phyloP scores from a whole-genome alignment of 768 basidiomycete species.

The Mycena latifolia region DNA sequence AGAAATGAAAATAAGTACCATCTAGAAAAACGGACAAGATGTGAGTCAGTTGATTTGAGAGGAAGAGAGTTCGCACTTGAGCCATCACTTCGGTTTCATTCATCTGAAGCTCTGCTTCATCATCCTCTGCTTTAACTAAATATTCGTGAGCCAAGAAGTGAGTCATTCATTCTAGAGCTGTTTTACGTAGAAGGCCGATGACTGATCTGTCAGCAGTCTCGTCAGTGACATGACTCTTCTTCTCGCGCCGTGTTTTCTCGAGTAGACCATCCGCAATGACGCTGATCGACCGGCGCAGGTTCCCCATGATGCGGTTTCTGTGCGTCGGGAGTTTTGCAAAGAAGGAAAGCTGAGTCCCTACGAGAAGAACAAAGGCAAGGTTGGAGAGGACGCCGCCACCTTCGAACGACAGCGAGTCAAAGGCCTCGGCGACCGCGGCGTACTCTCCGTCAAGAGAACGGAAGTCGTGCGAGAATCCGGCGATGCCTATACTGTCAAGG shows the following conservation, averaged over 20 bases:
- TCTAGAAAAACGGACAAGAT: background rate
- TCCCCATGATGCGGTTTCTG: conserved; percentile 20
- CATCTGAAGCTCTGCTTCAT: conserved; percentile 37
- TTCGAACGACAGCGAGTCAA: conserved; percentile 41
- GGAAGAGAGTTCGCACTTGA: conserved; percentile 39
- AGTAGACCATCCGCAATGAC: conserved; percentile 34
- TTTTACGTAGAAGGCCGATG: conserved; percentile 27
- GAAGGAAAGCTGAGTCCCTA: conserved; percentile 30
- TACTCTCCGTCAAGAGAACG: conserved; percentile 52
- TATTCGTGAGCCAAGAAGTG: background rate
- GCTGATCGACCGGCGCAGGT: conserved; percentile 25
- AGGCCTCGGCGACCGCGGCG: conserved; percentile 41
- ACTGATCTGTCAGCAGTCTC: conserved; percentile 31
- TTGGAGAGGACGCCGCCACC: conserved; percentile 15
- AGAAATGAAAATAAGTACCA: background rate
- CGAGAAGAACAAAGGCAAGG: conserved; percentile 26
- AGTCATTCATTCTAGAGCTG: no score
- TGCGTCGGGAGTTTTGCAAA: conserved; percentile 29
- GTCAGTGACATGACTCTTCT: conserved; percentile 21
- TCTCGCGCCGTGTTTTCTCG: conserved; percentile 31
- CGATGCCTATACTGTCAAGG: conserved; percentile 59
- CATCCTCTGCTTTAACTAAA: conserved; percentile 36
- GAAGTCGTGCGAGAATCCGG: conserved; percentile 61
- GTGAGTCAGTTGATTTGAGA: background rate
- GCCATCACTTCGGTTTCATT: conserved; percentile 43